Conservation (phyloP, 2,329 filamentous ascomycete genomes). For the Phialophora chinensis region DNA sequence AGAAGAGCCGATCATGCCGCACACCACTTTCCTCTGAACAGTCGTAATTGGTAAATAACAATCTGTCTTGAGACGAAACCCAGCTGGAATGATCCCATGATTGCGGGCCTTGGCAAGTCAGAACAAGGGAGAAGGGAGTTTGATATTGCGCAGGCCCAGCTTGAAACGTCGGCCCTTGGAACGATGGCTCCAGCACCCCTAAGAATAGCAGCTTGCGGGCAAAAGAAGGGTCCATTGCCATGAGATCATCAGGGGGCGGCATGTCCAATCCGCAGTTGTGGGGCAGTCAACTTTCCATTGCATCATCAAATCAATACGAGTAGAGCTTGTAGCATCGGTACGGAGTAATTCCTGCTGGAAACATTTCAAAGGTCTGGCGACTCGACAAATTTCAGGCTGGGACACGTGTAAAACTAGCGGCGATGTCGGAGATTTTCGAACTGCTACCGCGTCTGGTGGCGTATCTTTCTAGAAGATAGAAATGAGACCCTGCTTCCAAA, state of each 20-base stretch:
- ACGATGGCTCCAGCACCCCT: not conserved
- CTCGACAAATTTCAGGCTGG: not conserved
- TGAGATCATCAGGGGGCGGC: slow-evolving; percentile 19
- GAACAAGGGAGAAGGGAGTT: not conserved
- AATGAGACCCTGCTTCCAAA: not conserved
- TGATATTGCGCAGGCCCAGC: not conserved
- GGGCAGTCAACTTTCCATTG: not conserved
- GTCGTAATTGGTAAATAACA: not conserved
- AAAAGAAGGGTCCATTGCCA: not conserved
- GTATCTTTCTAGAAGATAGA: slow-evolving; percentile 9
- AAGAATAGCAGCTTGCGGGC: slow-evolving; percentile 7
- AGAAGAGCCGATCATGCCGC: not conserved
- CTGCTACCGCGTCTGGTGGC: not conserved
- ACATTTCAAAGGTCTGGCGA: not conserved
- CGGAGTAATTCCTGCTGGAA: not conserved
- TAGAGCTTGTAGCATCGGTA: not conserved
- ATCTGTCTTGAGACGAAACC: not conserved
- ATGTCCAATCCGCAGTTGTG: not conserved
- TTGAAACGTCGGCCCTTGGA: not conserved
- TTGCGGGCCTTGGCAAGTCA: not conserved
- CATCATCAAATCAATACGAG: not conserved
- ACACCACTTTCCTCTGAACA: not conserved
- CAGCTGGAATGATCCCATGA: not conserved
- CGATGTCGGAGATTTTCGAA: not conserved
- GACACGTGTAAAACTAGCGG: not conserved